These are phyloP conservation scores for Pythium brachiatum DNA, from an alignment of 352 stramenopile species.

Conservation along the genomic window DNA sequence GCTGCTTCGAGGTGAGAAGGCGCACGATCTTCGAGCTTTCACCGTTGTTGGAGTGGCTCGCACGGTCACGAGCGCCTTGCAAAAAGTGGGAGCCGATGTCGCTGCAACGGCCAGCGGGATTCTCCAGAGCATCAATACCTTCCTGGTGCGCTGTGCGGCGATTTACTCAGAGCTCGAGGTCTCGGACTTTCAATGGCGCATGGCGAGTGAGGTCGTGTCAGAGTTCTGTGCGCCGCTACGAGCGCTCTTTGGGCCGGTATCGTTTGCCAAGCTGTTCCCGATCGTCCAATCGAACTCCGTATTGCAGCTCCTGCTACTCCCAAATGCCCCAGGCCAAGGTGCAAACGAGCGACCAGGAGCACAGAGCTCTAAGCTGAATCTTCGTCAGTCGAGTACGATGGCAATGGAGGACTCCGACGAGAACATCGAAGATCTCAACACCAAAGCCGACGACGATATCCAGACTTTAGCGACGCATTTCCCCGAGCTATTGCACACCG, in stretches of 20 bases:
- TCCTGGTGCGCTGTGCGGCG: conserved; percentile 60
- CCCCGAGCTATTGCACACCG: conserved; percentile 50
- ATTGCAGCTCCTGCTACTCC: conserved; percentile 61
- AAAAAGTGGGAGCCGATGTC: conserved; percentile 53
- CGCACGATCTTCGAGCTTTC: conserved; percentile 57
- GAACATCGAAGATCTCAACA: background rate
- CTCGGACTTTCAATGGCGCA: conserved; percentile 75
- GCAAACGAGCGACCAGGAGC: conserved; percentile 6
- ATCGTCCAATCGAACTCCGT: conserved; percentile 60
- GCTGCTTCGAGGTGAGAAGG: conserved; percentile 45
- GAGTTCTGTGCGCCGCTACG: conserved; percentile 66
- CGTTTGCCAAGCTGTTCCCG: conserved; percentile 52
- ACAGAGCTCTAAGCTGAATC: conserved; percentile 1
- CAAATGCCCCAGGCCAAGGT: conserved; percentile 30
- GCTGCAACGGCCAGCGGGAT: conserved; percentile 36
- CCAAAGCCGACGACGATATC: background rate
- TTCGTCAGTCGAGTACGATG: conserved; percentile 12
- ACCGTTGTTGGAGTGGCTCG: conserved; percentile 58
- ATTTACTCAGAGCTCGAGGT: conserved; percentile 76
- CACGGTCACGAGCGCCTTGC: conserved; percentile 58
- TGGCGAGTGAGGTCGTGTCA: conserved; percentile 69
- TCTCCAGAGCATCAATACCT: conserved; percentile 51
- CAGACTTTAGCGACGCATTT: conserved; percentile 18
- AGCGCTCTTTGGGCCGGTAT: conserved; percentile 44
- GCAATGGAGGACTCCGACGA: background rate